Evolutionary conservation across 208 protist species (phyloP).

Genomic region (Jaenimonas drosophilae): DNA sequence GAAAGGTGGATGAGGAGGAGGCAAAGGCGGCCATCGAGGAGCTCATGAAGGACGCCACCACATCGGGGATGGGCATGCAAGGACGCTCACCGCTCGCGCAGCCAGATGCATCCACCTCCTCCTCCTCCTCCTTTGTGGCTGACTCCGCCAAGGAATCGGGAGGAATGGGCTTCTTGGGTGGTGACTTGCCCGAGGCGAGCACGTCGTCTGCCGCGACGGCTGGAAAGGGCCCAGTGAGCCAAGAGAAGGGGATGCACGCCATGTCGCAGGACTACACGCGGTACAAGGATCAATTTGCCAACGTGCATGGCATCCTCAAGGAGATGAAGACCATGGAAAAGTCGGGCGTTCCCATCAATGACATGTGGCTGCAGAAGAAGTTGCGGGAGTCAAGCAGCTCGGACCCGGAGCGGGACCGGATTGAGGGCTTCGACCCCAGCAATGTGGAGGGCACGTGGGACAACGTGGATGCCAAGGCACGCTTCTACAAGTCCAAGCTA

Average conservation of each 20-base stretch:
- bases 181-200: conserved; percentile 7
- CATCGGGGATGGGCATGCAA: background rate
- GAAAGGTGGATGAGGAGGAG: conserved; percentile 7
- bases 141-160: background rate
- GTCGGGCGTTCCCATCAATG: conserved; percentile 57
- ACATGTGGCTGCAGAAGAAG: conserved; percentile 73
- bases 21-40: conserved; percentile 8
- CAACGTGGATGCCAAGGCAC: conserved; percentile 62
- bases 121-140: conserved; percentile 4
- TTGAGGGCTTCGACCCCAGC: conserved; percentile 60
- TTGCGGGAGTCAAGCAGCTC: conserved; percentile 20
- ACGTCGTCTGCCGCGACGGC: background rate
- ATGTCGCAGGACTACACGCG: conserved; percentile 40
- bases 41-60: background rate
- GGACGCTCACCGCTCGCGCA: background rate
- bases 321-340: conserved; percentile 74
- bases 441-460: conserved; percentile 81
- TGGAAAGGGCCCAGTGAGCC: too few relatives aligned
- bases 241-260: conserved; percentile 17
- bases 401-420: conserved; percentile 28
- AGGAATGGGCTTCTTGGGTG: conserved; percentile 14
- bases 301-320: conserved; percentile 57
- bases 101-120: background rate
- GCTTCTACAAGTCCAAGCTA: conserved; percentile 82
- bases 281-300: conserved; percentile 74